These are phyloP conservation scores for Didymella glomerata DNA, from an alignment of 2,329 filamentous ascomycete species.

Conservation along the genomic window DNA sequence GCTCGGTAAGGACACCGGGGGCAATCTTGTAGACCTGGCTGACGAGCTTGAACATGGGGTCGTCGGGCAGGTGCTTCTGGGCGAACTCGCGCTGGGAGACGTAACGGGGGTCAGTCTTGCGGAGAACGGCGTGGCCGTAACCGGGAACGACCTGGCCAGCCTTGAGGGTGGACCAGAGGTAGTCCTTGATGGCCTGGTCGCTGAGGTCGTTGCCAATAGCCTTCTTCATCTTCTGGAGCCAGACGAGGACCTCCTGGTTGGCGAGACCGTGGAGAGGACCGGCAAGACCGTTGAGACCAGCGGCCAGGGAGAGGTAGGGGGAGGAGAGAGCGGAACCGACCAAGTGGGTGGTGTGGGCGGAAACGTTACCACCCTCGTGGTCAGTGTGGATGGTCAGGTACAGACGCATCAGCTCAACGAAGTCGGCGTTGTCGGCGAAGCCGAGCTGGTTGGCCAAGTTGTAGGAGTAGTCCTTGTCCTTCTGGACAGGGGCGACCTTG, in stretches of 20 bases:
- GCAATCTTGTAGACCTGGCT: constrained; percentile 99
- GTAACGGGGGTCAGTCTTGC: constrained; percentile 99
- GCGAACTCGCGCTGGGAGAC: constrained; percentile 98
- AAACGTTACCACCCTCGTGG: constrained; percentile 99
- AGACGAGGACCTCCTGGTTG: constrained; percentile 99
- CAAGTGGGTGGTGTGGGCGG: constrained; percentile 97
- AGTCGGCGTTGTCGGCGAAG: constrained; percentile 93
- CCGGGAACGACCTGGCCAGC: constrained; percentile 94
- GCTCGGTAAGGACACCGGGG: constrained; percentile 95
- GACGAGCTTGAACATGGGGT: constrained; percentile 99
- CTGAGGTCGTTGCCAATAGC: constrained; percentile 90
- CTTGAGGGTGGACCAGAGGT: constrained; percentile 98
- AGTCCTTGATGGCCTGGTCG: constrained; percentile 96
- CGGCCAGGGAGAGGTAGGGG: constrained; percentile 93
- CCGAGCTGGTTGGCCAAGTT: constrained; percentile 99
- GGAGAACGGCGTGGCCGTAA: constrained; percentile 98
- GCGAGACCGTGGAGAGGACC: constrained; percentile 98
- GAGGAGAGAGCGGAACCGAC: constrained; percentile 97
- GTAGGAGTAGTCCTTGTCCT: constrained; percentile 99
- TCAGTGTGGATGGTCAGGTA: constrained; percentile 99
- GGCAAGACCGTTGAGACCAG: constrained; percentile 96
- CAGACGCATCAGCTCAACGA: constrained; percentile 96
- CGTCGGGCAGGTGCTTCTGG: constrained; percentile 89
- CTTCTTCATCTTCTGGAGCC: constrained; percentile 99
- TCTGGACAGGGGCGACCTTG: constrained; percentile 94